These are phyloP conservation scores for Ampelomyces quisqualis DNA, from an alignment of 2,329 filamentous ascomycete species.

Conservation along the genomic window DNA sequence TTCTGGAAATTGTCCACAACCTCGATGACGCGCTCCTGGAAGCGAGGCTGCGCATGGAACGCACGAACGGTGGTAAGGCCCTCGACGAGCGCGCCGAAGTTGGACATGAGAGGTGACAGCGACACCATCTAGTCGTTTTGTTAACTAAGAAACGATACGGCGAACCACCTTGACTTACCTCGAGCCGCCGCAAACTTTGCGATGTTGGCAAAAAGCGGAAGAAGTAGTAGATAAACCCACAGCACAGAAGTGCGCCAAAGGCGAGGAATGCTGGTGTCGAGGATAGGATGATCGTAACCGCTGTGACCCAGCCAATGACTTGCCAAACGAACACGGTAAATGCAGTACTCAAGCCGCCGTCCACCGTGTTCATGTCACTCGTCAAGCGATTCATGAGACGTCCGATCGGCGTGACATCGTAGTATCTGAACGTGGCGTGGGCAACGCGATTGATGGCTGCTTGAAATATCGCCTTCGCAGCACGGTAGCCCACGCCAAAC, in stretches of 20 bases:
- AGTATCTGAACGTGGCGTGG: conserved; percentile 82
- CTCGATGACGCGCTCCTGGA: conserved; percentile 75
- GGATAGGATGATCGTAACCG: conserved; percentile 74
- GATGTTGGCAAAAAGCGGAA: conserved; percentile 76
- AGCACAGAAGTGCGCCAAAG: conserved; percentile 68
- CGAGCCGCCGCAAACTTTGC: conserved; percentile 77
- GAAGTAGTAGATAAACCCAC: conserved; percentile 72
- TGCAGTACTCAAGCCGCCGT: conserved; percentile 77
- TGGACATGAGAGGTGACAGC: conserved; percentile 83
- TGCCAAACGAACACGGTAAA: conserved; percentile 71
- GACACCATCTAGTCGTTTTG: conserved; percentile 66
- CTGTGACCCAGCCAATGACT: conserved; percentile 68
- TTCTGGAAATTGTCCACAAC: conserved; percentile 89
- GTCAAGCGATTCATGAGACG: conserved; percentile 90
- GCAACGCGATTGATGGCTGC: conserved; percentile 72
- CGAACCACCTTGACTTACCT: conserved; percentile 44
- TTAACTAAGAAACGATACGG: conserved; percentile 9
- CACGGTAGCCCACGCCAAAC: conserved; percentile 75
- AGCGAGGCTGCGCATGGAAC: conserved; percentile 74
- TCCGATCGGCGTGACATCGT: conserved; percentile 85
- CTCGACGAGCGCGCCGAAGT: conserved; percentile 84
- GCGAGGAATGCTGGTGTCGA: conserved; percentile 75
- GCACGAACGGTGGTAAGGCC: conserved; percentile 85
- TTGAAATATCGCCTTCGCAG: conserved; percentile 73
- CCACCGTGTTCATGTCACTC: conserved; percentile 84